Evolutionary conservation across 176 grass and related monocot genomes (phyloP).

Genomic region (Phyllostachys edulis): DNA sequence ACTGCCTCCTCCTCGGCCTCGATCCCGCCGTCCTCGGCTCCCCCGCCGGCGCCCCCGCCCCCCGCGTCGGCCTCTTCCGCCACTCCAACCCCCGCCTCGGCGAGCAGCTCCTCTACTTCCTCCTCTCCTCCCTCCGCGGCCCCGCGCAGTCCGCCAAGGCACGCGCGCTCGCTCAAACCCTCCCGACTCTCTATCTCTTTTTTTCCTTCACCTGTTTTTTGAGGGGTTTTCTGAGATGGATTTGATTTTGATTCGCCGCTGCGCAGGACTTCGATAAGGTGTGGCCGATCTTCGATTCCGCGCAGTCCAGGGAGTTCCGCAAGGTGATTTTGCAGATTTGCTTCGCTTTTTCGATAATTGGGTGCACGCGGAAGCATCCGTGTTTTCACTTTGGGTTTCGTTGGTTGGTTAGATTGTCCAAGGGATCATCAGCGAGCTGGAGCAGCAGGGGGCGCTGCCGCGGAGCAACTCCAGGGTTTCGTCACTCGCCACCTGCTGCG

Average conservation of each 20-base stretch:
- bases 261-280: constrained; percentile 95
- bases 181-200: background rate
- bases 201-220: background rate
- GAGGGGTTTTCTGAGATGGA: background rate
- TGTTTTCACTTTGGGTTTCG: background rate
- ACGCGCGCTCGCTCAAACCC: constrained; percentile 13
- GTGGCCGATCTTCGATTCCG: constrained; percentile 96
- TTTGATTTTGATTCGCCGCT: constrained; percentile 29
- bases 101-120: constrained; percentile 98
- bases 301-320: constrained; percentile 90
- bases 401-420: constrained; percentile 82
- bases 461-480: constrained; percentile 99
- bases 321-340: constrained; percentile 58
- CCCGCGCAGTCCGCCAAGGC: constrained; percentile 87
- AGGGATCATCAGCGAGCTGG: constrained; percentile 99
- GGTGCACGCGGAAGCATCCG: background rate
- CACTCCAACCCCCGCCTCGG: constrained; percentile 96
- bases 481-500: constrained; percentile 91
- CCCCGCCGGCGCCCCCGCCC: constrained; percentile 35
- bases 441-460: constrained; percentile 85
- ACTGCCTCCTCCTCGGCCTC: constrained; percentile 94
- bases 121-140: constrained; percentile 87
- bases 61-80: constrained; percentile 76
- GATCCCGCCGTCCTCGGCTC: constrained; percentile 79
- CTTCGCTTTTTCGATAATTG: constrained; percentile 4